Conservation (phyloP, 2,329 filamentous ascomycete species). For the Aspergillus sergii region DNA sequence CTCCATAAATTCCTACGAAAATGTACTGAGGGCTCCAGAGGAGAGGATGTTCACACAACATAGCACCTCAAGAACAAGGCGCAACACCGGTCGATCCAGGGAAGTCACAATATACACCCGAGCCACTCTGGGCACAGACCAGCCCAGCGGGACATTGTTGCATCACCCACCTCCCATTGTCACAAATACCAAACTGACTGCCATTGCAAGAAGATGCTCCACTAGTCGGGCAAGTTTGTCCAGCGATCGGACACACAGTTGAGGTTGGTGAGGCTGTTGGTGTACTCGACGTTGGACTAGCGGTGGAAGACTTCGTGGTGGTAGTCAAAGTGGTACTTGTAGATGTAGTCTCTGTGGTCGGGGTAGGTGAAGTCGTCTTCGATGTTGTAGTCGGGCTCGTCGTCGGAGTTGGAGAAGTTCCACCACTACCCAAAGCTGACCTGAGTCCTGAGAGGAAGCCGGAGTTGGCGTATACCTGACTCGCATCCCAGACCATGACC, state of each 20-base stretch:
- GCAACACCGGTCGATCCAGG: not conserved
- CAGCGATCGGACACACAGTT: not conserved
- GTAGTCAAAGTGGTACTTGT: not conserved
- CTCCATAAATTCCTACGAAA: not conserved
- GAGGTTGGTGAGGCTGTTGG: not conserved
- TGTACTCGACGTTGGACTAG: not conserved
- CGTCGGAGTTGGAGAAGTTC: not conserved
- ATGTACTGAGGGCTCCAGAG: not conserved
- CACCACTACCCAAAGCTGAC: not conserved
- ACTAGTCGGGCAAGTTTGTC: not conserved
- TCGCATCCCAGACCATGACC: constrained; percentile 71
- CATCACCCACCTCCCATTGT: not conserved
- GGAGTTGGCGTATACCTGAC: constrained; percentile 60
- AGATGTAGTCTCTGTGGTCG: not conserved
- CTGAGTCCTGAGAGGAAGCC: constrained; percentile 52
- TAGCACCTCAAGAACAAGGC: not conserved
- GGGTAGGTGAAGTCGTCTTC: not conserved
- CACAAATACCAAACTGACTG: not conserved
- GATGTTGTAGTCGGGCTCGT: constrained; percentile 1
- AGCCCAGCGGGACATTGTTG: not conserved
- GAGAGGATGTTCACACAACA: not conserved
- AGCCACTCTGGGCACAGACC: not conserved
- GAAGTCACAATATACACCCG: not conserved
- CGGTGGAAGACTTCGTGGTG: not conserved
- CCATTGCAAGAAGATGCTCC: not conserved